Evolutionary conservation across 306 rosid species (phyloP).

Genomic region (Gleditsia sinensis): DNA sequence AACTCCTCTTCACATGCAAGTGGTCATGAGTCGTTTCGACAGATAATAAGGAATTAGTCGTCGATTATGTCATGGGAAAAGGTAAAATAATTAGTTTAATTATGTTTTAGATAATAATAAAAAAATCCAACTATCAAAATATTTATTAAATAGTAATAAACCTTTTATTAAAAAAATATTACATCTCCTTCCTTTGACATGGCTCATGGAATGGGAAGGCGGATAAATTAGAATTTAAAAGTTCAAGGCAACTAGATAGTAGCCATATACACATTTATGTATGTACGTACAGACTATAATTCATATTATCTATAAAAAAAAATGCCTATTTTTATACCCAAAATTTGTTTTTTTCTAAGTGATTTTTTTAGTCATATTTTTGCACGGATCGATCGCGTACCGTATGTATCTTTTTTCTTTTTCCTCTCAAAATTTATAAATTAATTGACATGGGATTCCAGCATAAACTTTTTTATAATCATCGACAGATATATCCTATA

Average conservation of each 20-base stretch:
- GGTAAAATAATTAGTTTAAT: not conserved
- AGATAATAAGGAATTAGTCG: slow-evolving; percentile 13
- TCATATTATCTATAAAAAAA: not conserved
- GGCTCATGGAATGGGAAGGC: not conserved
- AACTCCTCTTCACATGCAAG: slow-evolving; percentile 54
- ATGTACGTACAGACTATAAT: no score
- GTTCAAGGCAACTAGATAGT: not conserved
- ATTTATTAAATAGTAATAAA: not conserved
- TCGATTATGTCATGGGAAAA: not conserved
- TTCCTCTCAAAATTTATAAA: not conserved
- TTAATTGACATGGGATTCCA: not conserved
- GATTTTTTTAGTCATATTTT: not conserved
- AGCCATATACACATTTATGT: not conserved
- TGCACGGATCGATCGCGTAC: slow-evolving; percentile 4
- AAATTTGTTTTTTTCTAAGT: not conserved
- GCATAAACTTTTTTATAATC: not conserved
- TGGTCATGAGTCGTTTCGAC: slow-evolving; percentile 33
- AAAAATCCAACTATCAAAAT: not conserved
- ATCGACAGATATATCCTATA: not conserved
- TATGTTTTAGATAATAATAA: not conserved
- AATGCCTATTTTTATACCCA: not conserved
- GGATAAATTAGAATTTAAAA: not conserved
- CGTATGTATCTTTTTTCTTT: not conserved
- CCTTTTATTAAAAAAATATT: no score
- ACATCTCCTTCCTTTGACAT: not conserved